A percentile compares a stretch with the other conserved stretches of the same genome.
phyloP scores from a whole-genome alignment of 208 protist species.

The Acanthamoeba sp. region DNA sequence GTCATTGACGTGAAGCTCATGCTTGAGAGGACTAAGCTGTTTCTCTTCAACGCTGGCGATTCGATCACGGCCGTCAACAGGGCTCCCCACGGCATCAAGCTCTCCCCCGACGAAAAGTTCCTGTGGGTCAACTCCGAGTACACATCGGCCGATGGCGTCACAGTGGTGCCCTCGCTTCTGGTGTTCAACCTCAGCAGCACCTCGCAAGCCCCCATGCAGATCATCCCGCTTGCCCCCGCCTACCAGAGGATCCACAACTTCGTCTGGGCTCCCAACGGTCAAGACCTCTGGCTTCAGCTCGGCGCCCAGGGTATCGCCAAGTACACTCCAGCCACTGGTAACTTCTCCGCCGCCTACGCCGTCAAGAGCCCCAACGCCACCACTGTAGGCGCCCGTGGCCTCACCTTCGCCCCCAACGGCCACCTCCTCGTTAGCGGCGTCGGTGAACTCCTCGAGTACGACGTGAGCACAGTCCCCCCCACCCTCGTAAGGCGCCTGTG shows the following conservation, averaged over 20 bases:
- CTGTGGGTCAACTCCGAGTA: conserved; percentile 26
- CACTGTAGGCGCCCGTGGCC: not conserved
- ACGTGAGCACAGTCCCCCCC: not conserved
- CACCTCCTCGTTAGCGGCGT: not conserved
- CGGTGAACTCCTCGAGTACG: not conserved
- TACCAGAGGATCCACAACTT: not conserved
- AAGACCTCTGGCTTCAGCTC: not conserved
- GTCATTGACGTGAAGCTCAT: not conserved
- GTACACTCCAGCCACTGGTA: not conserved
- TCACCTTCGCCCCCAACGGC: not conserved
- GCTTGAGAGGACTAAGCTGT: not conserved
- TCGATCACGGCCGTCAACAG: not conserved
- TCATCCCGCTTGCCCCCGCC: not conserved
- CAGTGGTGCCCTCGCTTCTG: not conserved
- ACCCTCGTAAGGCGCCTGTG: not conserved
- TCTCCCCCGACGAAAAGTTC: not conserved
- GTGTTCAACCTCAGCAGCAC: not conserved
- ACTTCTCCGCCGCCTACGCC: not conserved
- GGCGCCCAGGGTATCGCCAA: not conserved
- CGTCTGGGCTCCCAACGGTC: not conserved
- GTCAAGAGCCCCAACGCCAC: not conserved
- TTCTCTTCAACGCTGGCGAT: not conserved
- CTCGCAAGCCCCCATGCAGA: too few species aligned
- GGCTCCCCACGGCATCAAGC: conserved; percentile 13
- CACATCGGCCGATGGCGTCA: not conserved